Conservation (phyloP, 306 rosid genomes). For the Betula pendula region DNA sequence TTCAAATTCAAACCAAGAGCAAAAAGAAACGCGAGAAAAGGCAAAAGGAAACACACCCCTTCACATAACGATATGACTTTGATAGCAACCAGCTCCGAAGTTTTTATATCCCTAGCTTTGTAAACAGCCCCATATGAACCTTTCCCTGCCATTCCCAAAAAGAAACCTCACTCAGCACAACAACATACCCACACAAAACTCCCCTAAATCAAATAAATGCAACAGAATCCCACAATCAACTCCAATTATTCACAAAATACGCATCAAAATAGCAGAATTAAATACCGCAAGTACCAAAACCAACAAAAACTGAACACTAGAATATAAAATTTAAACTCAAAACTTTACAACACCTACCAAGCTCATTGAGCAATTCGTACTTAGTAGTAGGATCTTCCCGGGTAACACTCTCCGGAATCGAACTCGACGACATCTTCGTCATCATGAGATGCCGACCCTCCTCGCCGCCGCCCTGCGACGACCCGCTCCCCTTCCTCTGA, state of each 20-base stretch:
- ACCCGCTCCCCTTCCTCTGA: constrained; percentile 62
- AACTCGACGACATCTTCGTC: constrained; percentile 76
- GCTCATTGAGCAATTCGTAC: constrained; percentile 95
- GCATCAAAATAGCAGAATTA: not conserved
- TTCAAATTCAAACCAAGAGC: constrained; percentile 23
- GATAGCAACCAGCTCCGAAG: constrained; percentile 94
- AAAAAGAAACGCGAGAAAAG: not conserved
- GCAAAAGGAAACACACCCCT: constrained; percentile 60
- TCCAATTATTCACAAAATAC: not conserved
- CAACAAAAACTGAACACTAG: not conserved
- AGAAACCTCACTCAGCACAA: constrained; percentile 15
- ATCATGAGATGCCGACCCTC: constrained; percentile 47
- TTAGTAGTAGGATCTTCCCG: constrained; percentile 87
- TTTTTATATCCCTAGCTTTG: constrained; percentile 88
- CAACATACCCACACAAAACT: not conserved
- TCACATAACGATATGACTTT: constrained; percentile 88
- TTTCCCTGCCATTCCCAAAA: constrained; percentile 65
- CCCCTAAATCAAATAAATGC: not conserved
- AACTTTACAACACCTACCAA: constrained; percentile 50
- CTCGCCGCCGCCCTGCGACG: constrained; percentile 50
- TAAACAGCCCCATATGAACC: constrained; percentile 97
- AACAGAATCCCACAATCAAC: not conserved
- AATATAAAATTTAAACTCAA: constrained; percentile 3
- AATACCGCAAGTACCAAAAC: not conserved
- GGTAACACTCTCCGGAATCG: constrained; percentile 86